Conservation (phyloP, 1,139 yeast species). For the Blastobotrys proliferans region DNA sequence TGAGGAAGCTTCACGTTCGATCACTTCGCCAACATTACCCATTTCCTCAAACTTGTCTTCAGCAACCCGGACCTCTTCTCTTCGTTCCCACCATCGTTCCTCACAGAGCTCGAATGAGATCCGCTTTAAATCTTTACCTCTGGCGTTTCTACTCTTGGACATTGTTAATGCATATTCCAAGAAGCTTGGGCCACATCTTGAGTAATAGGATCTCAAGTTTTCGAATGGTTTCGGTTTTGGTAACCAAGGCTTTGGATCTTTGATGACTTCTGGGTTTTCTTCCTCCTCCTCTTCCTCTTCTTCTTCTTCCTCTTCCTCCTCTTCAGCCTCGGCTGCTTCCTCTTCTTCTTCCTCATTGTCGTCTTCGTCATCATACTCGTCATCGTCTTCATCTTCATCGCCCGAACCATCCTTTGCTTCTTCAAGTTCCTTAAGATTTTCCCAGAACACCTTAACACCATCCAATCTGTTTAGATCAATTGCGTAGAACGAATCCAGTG, state of each 20-base stretch:
- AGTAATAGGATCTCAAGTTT: conserved; percentile 71
- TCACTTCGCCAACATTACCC: conserved; percentile 87
- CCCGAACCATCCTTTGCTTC: conserved; percentile 51
- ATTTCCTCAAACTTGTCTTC: conserved; percentile 87
- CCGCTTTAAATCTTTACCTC: conserved; percentile 86
- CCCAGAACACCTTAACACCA: conserved; percentile 89
- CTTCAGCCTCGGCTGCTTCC: conserved; percentile 48
- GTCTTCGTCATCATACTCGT: conserved; percentile 61
- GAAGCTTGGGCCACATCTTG: conserved; percentile 81
- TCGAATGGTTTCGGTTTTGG: conserved; percentile 98
- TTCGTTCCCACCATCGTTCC: conserved; percentile 98
- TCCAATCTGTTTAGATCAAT: conserved; percentile 83
- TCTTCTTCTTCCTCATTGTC: conserved; percentile 52
- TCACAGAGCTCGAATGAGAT: conserved; percentile 89
- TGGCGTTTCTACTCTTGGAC: conserved; percentile 60
- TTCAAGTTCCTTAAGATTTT: conserved; percentile 64
- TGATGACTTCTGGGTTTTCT: conserved; percentile 50
- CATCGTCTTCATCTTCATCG: conserved; percentile 59
- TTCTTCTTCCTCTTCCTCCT: conserved; percentile 50
- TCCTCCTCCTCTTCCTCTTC: conserved; percentile 57
- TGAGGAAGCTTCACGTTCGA: conserved; percentile 73
- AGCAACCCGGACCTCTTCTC: conserved; percentile 83
- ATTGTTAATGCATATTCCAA: conserved; percentile 85
- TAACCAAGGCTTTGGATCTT: conserved; percentile 92
- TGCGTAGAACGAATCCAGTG: conserved; percentile 79